Evolutionary conservation across 495 filamentous ascomycete genomes (phyloP), one percentile per base, ranked within the genome.

Genomic region (Cladorrhinum samala): DNA sequence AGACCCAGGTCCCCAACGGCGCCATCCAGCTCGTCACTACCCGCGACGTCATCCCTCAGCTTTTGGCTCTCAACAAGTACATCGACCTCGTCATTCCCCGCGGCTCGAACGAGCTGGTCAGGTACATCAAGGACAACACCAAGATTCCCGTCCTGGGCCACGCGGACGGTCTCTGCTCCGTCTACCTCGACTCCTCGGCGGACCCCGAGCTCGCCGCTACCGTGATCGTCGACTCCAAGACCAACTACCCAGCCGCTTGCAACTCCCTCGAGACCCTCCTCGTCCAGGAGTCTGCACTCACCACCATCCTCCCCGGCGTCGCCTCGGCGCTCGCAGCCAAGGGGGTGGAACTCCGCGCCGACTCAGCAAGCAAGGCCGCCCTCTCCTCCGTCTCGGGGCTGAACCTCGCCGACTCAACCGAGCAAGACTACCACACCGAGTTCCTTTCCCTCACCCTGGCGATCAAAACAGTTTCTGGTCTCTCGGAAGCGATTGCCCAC

Each of bases 31-130:
- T 99, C 11, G 88, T 99, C 59, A 87, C 85, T 20, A 93, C 92
- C 6, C 82, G 92, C 54, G 93, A 96, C 64, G 89, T 83, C 3
- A 87, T 99, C 52, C 84, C 85, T 33, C 81, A 89, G 49, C 81
- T 99, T 0, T 80, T 99, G 4, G 82, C 79, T 27, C 84, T 91
- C 39, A 91, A 96, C 58, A 75, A 80, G 36, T 81, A 88, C 58
- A 93, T 99, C 60, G 93, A 99, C 67, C 83, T 99, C 5, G 91
- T 95, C 49, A 95, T 99, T 51, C 93, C 93, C 3, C 81, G 93
- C 33, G 93, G 93, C 27, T 89, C 87, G 36, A 97, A 96, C 65
- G 90, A 96, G 36, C 81, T 99, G 6, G 93, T 99, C 38, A 80
- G 87, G 14, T 89, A 84, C 69, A 87, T 96, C 68, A 94, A 97